Evolutionary conservation across 1,284 basidiomycete genomes (phyloP).

Genomic region (Pseudozyma hubeiensis): DNA sequence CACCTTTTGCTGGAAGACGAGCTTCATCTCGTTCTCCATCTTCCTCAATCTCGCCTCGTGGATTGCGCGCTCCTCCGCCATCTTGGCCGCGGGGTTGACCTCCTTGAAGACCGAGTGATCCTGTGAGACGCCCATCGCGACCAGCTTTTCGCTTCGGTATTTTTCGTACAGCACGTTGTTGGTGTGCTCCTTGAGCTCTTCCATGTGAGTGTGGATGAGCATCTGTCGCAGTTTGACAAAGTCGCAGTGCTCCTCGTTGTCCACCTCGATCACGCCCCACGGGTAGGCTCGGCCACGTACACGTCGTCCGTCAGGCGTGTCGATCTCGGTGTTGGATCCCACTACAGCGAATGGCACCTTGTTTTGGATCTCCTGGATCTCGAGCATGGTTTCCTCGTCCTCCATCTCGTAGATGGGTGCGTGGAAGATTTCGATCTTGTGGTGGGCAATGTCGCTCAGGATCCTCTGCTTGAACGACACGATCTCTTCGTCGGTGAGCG

Average conservation of each 20-base stretch:
- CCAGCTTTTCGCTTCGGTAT: slow-evolving; percentile 65
- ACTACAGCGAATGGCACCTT: slow-evolving; percentile 68
- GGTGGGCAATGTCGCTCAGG: slow-evolving; percentile 65
- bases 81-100: slow-evolving; percentile 64
- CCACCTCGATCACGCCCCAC: slow-evolving; percentile 68
- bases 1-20: slow-evolving; percentile 69
- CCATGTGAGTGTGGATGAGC: slow-evolving; percentile 69
- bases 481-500: slow-evolving; percentile 65
- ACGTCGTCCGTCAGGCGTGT: slow-evolving; percentile 64
- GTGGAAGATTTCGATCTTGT: slow-evolving; percentile 66
- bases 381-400: slow-evolving; percentile 66
- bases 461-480: slow-evolving; percentile 64
- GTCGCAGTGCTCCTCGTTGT: slow-evolving; percentile 68
- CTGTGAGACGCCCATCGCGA: slow-evolving; percentile 64
- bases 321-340: slow-evolving; percentile 65
- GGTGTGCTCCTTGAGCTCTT: slow-evolving; percentile 68
- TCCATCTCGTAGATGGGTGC: slow-evolving; percentile 64
- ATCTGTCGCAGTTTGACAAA: slow-evolving; percentile 69
- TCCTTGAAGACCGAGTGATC: slow-evolving; percentile 67
- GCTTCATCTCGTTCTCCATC: slow-evolving; percentile 69
- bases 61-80: slow-evolving; percentile 67
- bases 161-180: slow-evolving; percentile 65
- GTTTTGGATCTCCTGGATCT: slow-evolving; percentile 66
- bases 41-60: slow-evolving; percentile 68
- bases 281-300: slow-evolving; percentile 67